Percentiles rank a stretch among this genome's conserved stretches.
Conservation (phyloP, 2,329 filamentous ascomycete species). For the Pyrenophora seminiperda region DNA sequence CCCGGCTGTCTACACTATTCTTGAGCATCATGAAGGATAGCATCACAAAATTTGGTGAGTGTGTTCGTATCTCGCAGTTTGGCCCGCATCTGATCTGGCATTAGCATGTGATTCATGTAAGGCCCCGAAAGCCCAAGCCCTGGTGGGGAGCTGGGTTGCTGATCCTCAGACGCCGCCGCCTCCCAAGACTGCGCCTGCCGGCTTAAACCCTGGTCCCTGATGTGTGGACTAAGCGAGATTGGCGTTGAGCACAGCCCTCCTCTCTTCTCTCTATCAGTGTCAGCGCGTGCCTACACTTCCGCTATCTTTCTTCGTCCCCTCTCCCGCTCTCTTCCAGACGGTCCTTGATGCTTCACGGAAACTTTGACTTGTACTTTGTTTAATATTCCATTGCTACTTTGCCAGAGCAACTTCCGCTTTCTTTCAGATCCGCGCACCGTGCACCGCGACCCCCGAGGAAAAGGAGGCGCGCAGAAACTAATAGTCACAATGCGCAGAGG, state of each 20-base stretch:
- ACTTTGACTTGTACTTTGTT: constrained; percentile 16
- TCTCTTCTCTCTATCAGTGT: constrained; percentile 11
- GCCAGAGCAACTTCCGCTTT: constrained; percentile 8
- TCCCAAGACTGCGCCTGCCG: background rate
- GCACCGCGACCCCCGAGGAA: constrained; percentile 13
- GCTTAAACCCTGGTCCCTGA: constrained; percentile 3
- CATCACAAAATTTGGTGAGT: background rate
- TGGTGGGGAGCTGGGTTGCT: background rate
- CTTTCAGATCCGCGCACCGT: constrained; percentile 7
- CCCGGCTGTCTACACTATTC: too few species aligned
- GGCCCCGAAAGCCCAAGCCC: background rate
- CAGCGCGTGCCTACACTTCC: constrained; percentile 10
- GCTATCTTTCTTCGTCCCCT: constrained; percentile 18
- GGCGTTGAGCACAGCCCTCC: constrained; percentile 25
- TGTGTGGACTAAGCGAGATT: constrained; percentile 5
- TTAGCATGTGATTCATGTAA: background rate
- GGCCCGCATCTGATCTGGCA: background rate
- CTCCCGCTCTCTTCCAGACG: constrained; percentile 20
- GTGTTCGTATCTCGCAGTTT: background rate
- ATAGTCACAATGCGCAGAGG: constrained; percentile 62
- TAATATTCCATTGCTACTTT: constrained; percentile 14
- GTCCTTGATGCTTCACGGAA: constrained; percentile 17
- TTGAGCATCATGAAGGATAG: too few species aligned
- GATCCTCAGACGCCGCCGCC: background rate
- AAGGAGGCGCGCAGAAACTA: constrained; percentile 27